Evolutionary conservation across 2,329 filamentous ascomycete species (phyloP), one percentile per base, ranked within the genome.

Genomic region (Fusarium phyllophilum): DNA sequence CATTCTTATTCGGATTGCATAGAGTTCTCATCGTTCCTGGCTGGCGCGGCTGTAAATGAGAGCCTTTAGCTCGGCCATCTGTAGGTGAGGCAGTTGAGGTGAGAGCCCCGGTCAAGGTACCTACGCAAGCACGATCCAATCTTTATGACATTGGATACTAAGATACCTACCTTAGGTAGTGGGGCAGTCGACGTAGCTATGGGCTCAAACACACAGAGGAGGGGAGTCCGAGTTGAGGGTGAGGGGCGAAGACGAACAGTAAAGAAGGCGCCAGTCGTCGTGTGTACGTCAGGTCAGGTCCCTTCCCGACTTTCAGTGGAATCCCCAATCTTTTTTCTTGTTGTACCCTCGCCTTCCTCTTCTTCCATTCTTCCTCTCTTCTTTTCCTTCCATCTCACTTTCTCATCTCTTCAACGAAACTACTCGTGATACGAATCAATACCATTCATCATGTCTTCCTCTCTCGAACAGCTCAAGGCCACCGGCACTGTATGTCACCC

Each of bases 381-480:
- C 64, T 52, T 48, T 60, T 55, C 55, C 45, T 68, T 54, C 46
- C 73, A 58, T 68, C 67, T 55, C 58, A 70, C 68, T 46, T 48
- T 66, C 59, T 57, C 69, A 65, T 49, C 59, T 59, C 33, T 55
- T 36, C 48, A 64, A 74, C 60, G 56, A 57, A 75, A 60, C 44
- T 55, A 58, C 31, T 54, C 63, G 52, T 59, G 46, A 65, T 67
- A 52, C 66, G 62, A 73, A 60, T 62, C 54, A 65, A 69, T 63
- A 67, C 31, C 49, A 67, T 62, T 56, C 74, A 82, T 59, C 77
- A 98, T 98, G 95, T 86, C 94, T 85, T 92, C 87, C 85, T 94
- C 95, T 85, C 93, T 99, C 81, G 96, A 98, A 81, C 95, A 98
- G 88, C 91, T 99, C 85, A 99, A 99, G 90, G 92, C 94, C 88